Conservation (phyloP, 495 filamentous ascomycete species). For the Aspergillus indologenus region DNA sequence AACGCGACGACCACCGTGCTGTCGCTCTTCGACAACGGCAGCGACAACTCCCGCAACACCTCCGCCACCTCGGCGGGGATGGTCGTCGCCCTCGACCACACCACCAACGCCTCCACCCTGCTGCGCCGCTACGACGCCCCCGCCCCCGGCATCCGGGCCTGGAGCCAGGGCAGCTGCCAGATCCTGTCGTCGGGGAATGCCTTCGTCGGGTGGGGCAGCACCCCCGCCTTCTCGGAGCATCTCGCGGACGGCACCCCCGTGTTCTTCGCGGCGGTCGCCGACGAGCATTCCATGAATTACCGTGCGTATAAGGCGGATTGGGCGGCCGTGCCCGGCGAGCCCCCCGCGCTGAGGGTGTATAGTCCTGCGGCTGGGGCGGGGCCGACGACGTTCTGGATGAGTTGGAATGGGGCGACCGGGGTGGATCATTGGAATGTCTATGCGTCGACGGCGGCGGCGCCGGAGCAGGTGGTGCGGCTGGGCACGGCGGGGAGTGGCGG, state of each 20-base stretch:
- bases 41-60: constrained; percentile 39
- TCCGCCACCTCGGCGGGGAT: constrained; percentile 50
- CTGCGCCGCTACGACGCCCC: constrained; percentile 40
- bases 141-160: constrained; percentile 36
- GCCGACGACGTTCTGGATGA: constrained; percentile 37
- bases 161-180: constrained; percentile 50
- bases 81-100: constrained; percentile 49
- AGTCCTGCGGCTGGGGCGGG: constrained; percentile 28
- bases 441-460: constrained; percentile 11
- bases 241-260: constrained; percentile 44
- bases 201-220: constrained; percentile 56
- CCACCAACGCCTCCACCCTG: constrained; percentile 39
- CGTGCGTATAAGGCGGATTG: constrained; percentile 37
- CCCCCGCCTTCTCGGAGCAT: constrained; percentile 51
- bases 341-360: constrained; percentile 27
- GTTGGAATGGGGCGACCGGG: constrained; percentile 49
- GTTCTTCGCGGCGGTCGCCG: constrained; percentile 31
- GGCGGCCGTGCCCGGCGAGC: constrained; percentile 25
- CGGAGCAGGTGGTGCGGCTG: constrained; percentile 7
- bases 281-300: constrained; percentile 27
- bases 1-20: constrained; percentile 41
- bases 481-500: constrained; percentile 2
- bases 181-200: constrained; percentile 47
- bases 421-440: constrained; percentile 38
- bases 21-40: constrained; percentile 53